A percentile compares a stretch with the other conserved stretches of the same genome.
Evolutionary conservation across 106 monocot genomes (phyloP).

Genomic region (Dendrobium nobile): DNA sequence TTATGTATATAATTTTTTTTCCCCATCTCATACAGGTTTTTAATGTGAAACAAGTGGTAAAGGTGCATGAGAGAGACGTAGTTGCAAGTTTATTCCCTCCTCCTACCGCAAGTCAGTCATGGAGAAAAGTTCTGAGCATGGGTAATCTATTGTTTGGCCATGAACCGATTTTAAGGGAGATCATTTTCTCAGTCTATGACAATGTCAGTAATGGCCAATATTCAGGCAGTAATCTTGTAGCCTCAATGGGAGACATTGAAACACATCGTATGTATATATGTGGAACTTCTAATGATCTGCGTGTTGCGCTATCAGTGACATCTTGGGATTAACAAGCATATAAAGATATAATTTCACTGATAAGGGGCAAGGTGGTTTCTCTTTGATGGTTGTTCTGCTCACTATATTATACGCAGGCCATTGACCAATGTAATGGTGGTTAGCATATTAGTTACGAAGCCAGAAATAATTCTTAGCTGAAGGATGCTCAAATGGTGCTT

Average conservation of each 20-base stretch:
- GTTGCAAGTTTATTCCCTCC: conserved; percentile 66
- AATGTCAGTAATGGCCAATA: conserved; percentile 40
- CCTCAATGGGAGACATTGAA: conserved; percentile 40
- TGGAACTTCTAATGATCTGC: conserved; percentile 91
- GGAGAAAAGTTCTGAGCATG: conserved; percentile 99
- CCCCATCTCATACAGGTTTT: conserved; percentile 39
- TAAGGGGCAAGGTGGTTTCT: too few relatives aligned
- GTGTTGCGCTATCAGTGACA: conserved; percentile 79
- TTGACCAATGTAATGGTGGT: too few relatives aligned
- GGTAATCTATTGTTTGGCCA: conserved; percentile 98
- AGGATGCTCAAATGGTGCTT: too few relatives aligned
- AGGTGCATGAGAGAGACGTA: conserved; percentile 57
- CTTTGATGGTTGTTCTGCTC: too few relatives aligned
- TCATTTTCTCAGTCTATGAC: conserved; percentile 60
- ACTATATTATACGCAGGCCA: too few relatives aligned
- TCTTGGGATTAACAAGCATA: conserved; percentile 68
- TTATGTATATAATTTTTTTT: too few relatives aligned
- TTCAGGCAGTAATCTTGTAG: conserved; percentile 24
- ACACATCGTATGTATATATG: conserved; percentile 86
- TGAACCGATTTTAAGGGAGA: conserved; percentile 84
- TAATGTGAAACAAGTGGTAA: conserved; percentile 52
- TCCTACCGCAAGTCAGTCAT: conserved; percentile 91
- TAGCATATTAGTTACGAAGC: too few relatives aligned
- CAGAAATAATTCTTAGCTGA: too few relatives aligned
- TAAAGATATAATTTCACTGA: too few relatives aligned